phyloP scores from a whole-genome alignment of 805 yeast genomes.

The Naumovozyma baii region DNA sequence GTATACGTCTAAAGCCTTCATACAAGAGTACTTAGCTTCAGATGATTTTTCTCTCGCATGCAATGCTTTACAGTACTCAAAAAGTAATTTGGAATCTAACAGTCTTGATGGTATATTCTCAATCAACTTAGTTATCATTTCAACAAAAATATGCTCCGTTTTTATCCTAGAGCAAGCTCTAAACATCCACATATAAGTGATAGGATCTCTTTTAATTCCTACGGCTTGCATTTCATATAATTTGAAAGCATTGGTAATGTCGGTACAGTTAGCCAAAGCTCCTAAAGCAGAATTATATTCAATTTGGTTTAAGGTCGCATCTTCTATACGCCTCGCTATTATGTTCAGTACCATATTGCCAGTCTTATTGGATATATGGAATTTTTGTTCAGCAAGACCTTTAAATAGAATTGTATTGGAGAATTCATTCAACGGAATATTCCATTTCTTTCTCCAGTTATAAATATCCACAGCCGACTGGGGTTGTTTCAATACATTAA shows the following conservation, averaged over 20 bases:
- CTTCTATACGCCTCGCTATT: conserved; percentile 25
- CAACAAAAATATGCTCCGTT: conserved; percentile 12
- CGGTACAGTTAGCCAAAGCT: conserved; percentile 35
- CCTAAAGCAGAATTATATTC: conserved; percentile 40
- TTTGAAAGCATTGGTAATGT: conserved; percentile 32
- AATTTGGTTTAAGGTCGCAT: conserved; percentile 29
- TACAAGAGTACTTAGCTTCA: conserved; percentile 3
- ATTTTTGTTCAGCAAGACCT: conserved; percentile 33
- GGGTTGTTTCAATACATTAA: conserved; percentile 33
- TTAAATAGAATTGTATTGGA: conserved; percentile 39
- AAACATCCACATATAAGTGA: conserved; percentile 19
- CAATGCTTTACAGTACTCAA: conserved; percentile 18
- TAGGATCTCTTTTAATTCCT: conserved; percentile 15
- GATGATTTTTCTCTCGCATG: conserved; percentile 7
- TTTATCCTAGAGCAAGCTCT: conserved; percentile 15
- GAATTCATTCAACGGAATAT: conserved; percentile 41
- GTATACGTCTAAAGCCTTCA: conserved; percentile 12
- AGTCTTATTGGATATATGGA: conserved; percentile 26
- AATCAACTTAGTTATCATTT: conserved; percentile 13
- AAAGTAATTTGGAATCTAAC: conserved; percentile 18
- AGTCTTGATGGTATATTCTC: conserved; percentile 11
- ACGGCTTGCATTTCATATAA: conserved; percentile 26
- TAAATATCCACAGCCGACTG: conserved; percentile 43
- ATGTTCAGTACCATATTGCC: conserved; percentile 30
- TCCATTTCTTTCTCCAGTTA: conserved; percentile 54